These are phyloP conservation scores for Colletotrichum tropicicola DNA, from an alignment of 2,329 filamentous ascomycete genomes.

Conservation along the genomic window DNA sequence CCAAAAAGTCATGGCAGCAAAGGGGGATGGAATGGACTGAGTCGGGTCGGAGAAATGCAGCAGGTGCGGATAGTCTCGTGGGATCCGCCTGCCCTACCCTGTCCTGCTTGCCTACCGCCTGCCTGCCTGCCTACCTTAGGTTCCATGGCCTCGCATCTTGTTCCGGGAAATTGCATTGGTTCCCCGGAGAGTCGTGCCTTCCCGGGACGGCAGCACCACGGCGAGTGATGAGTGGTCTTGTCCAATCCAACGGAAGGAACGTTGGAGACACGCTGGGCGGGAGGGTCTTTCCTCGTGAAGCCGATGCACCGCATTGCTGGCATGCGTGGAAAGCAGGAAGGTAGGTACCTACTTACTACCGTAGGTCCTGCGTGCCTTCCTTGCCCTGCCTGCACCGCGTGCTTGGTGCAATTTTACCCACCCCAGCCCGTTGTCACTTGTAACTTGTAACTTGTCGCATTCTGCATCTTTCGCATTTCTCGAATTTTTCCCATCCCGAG, in stretches of 20 bases:
- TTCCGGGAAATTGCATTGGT: conserved; percentile 6
- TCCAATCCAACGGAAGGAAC: no score
- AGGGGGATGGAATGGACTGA: not conserved
- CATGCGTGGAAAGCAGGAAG: no score
- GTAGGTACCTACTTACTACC: not conserved
- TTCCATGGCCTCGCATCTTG: not conserved
- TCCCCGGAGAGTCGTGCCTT: not conserved
- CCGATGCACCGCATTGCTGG: no score
- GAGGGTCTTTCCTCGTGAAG: no score
- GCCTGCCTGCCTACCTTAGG: not conserved
- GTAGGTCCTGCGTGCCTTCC: not conserved
- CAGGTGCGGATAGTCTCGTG: not conserved
- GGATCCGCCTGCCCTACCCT: not conserved
- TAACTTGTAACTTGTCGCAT: no score
- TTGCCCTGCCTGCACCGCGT: not conserved
- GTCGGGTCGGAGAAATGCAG: not conserved
- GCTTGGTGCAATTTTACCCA: not conserved
- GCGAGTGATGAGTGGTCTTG: no score
- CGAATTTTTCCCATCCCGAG: not conserved
- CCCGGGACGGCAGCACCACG: no score
- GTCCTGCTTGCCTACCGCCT: not conserved
- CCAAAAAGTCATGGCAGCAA: no score
- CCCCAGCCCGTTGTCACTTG: no score
- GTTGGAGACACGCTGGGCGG: not conserved
- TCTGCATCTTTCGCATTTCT: not conserved